These are phyloP conservation scores for Triangularia verruculosa DNA, from an alignment of 2,329 filamentous ascomycete genomes.

Conservation along the genomic window DNA sequence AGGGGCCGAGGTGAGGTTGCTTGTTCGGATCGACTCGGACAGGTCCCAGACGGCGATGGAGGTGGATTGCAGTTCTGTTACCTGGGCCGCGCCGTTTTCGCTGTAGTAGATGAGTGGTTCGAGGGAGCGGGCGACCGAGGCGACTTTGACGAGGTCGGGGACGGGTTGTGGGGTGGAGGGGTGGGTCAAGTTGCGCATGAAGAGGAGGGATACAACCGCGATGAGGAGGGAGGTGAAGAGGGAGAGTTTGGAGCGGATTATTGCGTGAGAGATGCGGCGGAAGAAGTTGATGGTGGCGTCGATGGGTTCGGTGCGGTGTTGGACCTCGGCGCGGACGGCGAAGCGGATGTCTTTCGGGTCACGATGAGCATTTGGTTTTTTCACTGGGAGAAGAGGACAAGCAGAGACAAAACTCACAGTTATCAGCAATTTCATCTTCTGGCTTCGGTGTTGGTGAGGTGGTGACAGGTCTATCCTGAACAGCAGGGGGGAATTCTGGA, in stretches of 20 bases:
- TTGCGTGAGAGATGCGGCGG: conserved; percentile 54
- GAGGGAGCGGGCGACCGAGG: conserved; percentile 83
- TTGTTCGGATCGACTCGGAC: conserved; percentile 81
- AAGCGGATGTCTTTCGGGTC: conserved; percentile 74
- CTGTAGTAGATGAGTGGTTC: conserved; percentile 95
- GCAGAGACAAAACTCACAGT: not conserved
- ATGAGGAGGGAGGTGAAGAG: conserved; percentile 60
- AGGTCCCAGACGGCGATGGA: conserved; percentile 94
- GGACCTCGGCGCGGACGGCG: conserved; percentile 80
- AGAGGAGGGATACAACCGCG: conserved; percentile 61
- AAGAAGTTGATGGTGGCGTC: conserved; percentile 67
- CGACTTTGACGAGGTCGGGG: conserved; percentile 87
- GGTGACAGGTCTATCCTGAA: not conserved
- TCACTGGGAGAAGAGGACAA: conserved; percentile 12
- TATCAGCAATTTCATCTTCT: not conserved
- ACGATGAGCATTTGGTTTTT: conserved; percentile 1
- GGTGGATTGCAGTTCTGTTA: conserved; percentile 84
- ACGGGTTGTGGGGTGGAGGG: conserved; percentile 65
- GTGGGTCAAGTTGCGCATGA: conserved; percentile 64
- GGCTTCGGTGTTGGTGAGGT: not conserved
- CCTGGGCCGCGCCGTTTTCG: conserved; percentile 81
- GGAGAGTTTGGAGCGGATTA: conserved; percentile 69
- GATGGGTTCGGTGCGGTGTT: conserved; percentile 81
- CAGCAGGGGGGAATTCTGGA: conserved; percentile 1
- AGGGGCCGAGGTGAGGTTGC: conserved; percentile 86